Evolutionary conservation across 805 yeast genomes (phyloP), one percentile per base, ranked within the genome.

Genomic region (Starmerella powellii): DNA sequence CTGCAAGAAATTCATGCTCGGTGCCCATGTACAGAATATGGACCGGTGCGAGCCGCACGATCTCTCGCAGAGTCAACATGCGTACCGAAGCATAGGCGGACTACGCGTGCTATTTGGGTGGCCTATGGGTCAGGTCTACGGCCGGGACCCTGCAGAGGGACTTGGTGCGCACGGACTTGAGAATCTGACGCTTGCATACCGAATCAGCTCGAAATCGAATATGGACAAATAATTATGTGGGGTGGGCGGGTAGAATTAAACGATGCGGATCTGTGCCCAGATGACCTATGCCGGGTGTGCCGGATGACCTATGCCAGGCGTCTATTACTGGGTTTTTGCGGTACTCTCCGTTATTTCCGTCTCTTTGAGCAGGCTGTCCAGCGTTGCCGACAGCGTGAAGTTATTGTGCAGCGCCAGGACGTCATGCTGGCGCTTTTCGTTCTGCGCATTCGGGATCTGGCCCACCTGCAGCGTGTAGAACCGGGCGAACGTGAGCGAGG

Each of bases 401-500:
- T 52, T 49, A 16, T 48, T 48, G n/a, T 41, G 31, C 34, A 47
- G 38, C 8, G 33, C 45, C 19, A 56, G 54, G 31, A 49, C 34
- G 10, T 45, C 48, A 17, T 38, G 45, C 32, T 47, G 47, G 3
- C 52, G 47, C 19, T 35, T 32, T 19, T 28, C 34, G 29, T 53
- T 53, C 20, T 26, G 30, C 16, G 42, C 31, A 31, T 49, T 47
- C 8, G 59, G 59, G 10, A 53, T 15, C 33, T 54, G 59, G 20
- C 54, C 56, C 2, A 39, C 42, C 39, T 57, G 58, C 15, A 55
- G 40, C 6, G 55, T 46, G 17, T 46, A 45, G 45, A 56, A 55
- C 8, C 58, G 42, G 10, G 52, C 50, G n/a, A 47, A 45, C 11
- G 59, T 55, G 32, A 56, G 34, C 4, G 52, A 40, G 13, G 47